Evolutionary conservation across 148 eudicot genomes (phyloP), one percentile per base, ranked within the genome.

Genomic region (Simmondsia chinensis): DNA sequence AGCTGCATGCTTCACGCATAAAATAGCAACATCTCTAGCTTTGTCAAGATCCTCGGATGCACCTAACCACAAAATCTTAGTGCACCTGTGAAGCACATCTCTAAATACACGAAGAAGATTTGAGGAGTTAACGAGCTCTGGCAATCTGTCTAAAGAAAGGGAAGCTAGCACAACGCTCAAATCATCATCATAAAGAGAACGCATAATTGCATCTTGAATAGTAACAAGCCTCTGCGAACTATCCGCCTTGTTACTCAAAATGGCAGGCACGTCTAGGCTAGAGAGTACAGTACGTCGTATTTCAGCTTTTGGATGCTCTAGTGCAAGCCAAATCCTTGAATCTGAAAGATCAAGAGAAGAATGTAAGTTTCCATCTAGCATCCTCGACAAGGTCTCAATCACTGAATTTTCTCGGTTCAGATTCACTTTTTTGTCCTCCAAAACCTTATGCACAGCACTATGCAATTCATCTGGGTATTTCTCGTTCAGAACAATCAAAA

Each of bases 221-320:
- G 71, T 69, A 27, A 36, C 50, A 48, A 81, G 61, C 34, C 76
- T 59, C 75, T 89, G 84, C 52, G 77, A 60, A 7, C 49, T 69
- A 45, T 41, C 60, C 24, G 60, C 61, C 32, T 70, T 63, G 34
- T 56, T 70, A 32, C 52, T 71, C 45, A 79, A 39, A 65, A 70
- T 42, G 30, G 56, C 53, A 39, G 54, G 66, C 4, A 64, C 63
- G 64, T 85, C 82, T 53, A 91, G 62, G 51, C 74, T 65, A 20
- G 50, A 29, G 24, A 91, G 66, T 8, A 76, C 65, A 33, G 70
- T 48, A 39, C 79, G 80, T 12, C 94, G 77, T 56, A 91, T 47
- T 63, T 74, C 88, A 31, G 86, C 94, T 77, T 79, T 83, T 1
- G 99, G 82, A 66, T 85, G 85, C 48, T 91, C 95, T 34, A 91